Percentiles rank a stretch among this genome's conserved stretches.
These are phyloP conservation scores for Arthromyces matolae DNA, from an alignment of 768 basidiomycete genomes.

Conservation along the genomic window DNA sequence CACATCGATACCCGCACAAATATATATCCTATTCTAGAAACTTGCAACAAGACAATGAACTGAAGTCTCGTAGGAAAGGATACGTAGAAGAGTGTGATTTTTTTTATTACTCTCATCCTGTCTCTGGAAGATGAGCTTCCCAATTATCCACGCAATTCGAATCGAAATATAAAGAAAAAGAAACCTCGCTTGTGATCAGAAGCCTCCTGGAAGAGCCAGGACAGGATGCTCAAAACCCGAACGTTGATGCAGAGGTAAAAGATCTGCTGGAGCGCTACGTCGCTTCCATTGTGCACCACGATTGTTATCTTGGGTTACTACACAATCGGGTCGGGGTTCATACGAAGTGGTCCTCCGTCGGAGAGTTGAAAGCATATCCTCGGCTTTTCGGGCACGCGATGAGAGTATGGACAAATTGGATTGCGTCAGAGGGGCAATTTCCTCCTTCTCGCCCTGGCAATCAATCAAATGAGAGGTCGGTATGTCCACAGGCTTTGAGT, in stretches of 20 bases:
- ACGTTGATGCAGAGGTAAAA: slow-evolving; percentile 44
- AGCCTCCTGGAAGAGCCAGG: slow-evolving; percentile 55
- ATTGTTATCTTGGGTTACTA: slow-evolving; percentile 21
- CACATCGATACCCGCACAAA: neutral
- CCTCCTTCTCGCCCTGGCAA: no score
- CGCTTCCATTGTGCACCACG: slow-evolving; percentile 43
- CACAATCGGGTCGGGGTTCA: slow-evolving; percentile 19
- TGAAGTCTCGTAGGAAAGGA: slow-evolving; percentile 5
- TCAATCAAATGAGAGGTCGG: slow-evolving; percentile 35
- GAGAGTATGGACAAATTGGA: slow-evolving; percentile 48
- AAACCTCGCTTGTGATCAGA: slow-evolving; percentile 20
- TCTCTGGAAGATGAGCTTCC: no score
- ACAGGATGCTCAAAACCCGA: slow-evolving; percentile 57
- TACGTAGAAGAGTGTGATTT: no score
- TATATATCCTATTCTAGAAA: slow-evolving; percentile 7
- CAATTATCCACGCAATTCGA: no score
- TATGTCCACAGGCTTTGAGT: slow-evolving; percentile 27
- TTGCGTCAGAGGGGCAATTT: slow-evolving; percentile 31
- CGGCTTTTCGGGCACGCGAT: slow-evolving; percentile 52
- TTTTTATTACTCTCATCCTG: no score
- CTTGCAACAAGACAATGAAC: neutral
- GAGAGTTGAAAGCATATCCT: slow-evolving; percentile 64
- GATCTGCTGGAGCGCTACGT: slow-evolving; percentile 62
- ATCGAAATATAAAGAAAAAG: slow-evolving; percentile 24
- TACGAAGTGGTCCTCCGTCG: slow-evolving; percentile 49